A percentile compares a stretch with the other conserved stretches of the same genome.
Conservation (phyloP, 2,329 filamentous ascomycete species). For the Triangularia setosa region DNA sequence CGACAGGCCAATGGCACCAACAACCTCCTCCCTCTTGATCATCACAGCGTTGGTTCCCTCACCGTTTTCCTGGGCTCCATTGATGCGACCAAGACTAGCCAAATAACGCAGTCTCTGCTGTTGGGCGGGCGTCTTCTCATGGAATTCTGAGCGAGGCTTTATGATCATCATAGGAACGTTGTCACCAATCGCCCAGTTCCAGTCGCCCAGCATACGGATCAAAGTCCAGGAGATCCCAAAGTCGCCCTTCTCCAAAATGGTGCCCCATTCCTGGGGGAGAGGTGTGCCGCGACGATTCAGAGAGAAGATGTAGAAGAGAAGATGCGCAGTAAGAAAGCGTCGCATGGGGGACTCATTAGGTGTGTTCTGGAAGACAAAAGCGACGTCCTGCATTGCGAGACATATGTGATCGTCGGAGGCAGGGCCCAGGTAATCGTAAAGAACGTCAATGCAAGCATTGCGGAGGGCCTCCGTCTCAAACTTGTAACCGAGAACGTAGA, state of each 20-base stretch:
- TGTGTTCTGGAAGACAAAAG: slow-evolving; percentile 25
- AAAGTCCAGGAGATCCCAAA: slow-evolving; percentile 19
- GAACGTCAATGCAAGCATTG: slow-evolving; percentile 25
- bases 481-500: slow-evolving; percentile 26
- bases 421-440: slow-evolving; percentile 25
- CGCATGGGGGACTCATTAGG: slow-evolving; percentile 20
- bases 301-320: slow-evolving; percentile 22
- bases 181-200: slow-evolving; percentile 23
- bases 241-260: slow-evolving; percentile 8
- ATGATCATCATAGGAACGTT: slow-evolving; percentile 24
- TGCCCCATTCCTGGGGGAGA: slow-evolving; percentile 19
- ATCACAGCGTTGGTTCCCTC: not conserved
- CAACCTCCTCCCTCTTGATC: not conserved
- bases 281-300: slow-evolving; percentile 10
- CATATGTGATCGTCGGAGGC: slow-evolving; percentile 9
- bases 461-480: slow-evolving; percentile 21
- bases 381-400: slow-evolving; percentile 22
- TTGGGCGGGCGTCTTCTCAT: slow-evolving; percentile 15
- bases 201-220: slow-evolving; percentile 23
- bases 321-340: slow-evolving; percentile 21
- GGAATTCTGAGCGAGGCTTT: slow-evolving; percentile 20
- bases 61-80: not conserved
- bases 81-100: not conserved
- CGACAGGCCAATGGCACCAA: not conserved
- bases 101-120: not conserved